Evolutionary conservation across 2,329 filamentous ascomycete species (phyloP), one percentile per base, ranked within the genome.

Genomic region (Colletotrichum agaves): DNA sequence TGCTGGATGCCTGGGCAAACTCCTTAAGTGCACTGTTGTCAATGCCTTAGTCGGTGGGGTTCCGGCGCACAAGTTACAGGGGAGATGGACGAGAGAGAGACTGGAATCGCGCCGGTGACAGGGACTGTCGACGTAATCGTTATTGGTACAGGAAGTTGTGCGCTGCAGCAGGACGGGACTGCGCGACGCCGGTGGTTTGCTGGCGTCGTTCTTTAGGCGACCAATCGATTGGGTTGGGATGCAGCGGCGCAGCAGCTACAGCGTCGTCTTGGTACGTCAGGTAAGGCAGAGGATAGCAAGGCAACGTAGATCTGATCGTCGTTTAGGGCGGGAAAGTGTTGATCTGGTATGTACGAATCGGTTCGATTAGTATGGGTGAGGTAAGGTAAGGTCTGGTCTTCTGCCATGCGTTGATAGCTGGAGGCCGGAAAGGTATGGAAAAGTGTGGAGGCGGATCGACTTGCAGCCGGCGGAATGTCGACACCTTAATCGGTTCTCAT

Each of bases 121-220:
- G 59, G 69, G 62, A 63, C 23, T 60, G 47, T 61, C 31, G 47
- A 49, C 46, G 57, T 52, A 62, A 17, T 70, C 56, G 69, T 53
- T 70, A 62, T 71, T 71, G 67, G 69, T 43, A 50, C 56, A 70
- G 53, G 13, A 15, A 67, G 15, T 31, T 59, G 55, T 59, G 41
- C 63, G 50, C 63, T 61, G 67, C 52, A 61, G 60, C 43, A 63
- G 35, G 27, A 41, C 35, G 35, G 53, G 43, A 52, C 33, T 43
- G 53, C 33, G 15, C 35, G 23, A 59, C 35, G 47, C 61, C 60
- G 53, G 44, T 67, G 15, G 47, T 52, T 64, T 31, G 61, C 37
- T 58, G 64, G 60, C 39, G 47, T 59, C 53, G 19, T 43, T 60
- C 39, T 64, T 63, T 59, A 53, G 64, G 50, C 50, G 43, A 41